Base-by-base conservation (phyloP, 2,329 filamentous ascomycete species). In the Sporothrix brasiliensis region DNA sequence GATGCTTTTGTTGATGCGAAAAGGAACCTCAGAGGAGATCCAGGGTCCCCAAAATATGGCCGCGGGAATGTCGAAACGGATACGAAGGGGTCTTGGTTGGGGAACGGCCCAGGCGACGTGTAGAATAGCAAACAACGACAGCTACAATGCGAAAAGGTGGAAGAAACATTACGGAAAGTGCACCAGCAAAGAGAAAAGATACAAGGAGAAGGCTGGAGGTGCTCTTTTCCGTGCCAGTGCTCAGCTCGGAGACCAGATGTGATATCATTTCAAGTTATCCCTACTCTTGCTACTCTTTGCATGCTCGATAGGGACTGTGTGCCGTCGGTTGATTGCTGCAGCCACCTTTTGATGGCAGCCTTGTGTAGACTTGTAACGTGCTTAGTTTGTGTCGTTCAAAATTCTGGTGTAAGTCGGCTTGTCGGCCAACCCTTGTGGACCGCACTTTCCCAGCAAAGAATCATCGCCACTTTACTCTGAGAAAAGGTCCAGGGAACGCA, bases 51-150 rank as follows among this genome's bases (percentile, higher is more conserved):
- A 9, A 47, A 47, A 39, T 34, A 39, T 34, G 39, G 58, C 39
- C 21, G 58, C 39, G 58, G 58, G 27, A 63, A 21, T 21, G 21
- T 47, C 58, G 39, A 47, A 24, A 47, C 41, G 39, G 58, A 27
- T 21, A 41, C 34, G 34, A n/a, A 41, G 39, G 10, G 58, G 39
- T 47, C 39, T 58, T 24, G 21, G 21, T 44, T 44, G 58, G 39
- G 39, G 39, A 63, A 63, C 21, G 58, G 39, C 39, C 58, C 39
- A 63, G 39, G 58, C 21, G 58, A 63, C 47, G 58, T 47, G 39
- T 11, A 63, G 39, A 47, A 47, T 47, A 47, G 58, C 30, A 34
- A 27, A 27, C 41, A 63, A 63, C 58, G 58, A 63, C 58, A 61
- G n/a, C 39, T 44, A 47, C 58, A 63, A 50, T 49, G 44, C 39